phyloP scores from a whole-genome alignment of 148 eudicot genomes.

The Arbutus unedo region DNA sequence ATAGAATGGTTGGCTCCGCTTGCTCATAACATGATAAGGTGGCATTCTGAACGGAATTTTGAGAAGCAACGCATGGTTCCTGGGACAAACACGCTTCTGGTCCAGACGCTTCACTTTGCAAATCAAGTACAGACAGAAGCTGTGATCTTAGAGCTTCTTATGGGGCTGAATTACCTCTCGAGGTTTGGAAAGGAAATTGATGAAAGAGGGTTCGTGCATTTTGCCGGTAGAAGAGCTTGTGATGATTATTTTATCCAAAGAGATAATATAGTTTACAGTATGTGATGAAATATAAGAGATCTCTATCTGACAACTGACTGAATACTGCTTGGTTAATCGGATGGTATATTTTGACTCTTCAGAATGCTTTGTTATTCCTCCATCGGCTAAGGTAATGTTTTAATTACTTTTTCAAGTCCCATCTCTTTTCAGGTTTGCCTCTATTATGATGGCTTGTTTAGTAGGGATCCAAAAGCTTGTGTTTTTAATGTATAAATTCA shows the following conservation, averaged over 20 bases:
- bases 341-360: background rate
- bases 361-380: background rate
- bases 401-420: background rate
- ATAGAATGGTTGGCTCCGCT: conserved; percentile 89
- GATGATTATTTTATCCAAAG: conserved; percentile 29
- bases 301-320: background rate
- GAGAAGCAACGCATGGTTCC: conserved; percentile 59
- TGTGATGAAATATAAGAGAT: conserved; percentile 24
- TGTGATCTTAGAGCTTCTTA: conserved; percentile 68
- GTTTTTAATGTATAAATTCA: conserved; percentile 1
- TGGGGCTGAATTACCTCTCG: conserved; percentile 74
- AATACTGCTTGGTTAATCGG: conserved; percentile 7
- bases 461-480: background rate
- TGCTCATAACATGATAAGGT: conserved; percentile 78
- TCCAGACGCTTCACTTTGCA: conserved; percentile 84
- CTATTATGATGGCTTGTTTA: background rate
- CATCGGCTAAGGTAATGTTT: background rate
- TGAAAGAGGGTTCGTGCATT: conserved; percentile 34
- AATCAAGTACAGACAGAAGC: conserved; percentile 68
- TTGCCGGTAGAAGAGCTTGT: conserved; percentile 28
- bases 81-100: conserved; percentile 57
- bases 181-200: conserved; percentile 50
- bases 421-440: background rate
- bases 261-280: conserved; percentile 33
- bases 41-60: conserved; percentile 80